Conservation (phyloP, 345 rosid genomes). For the Chamaenerion angustifolium region DNA sequence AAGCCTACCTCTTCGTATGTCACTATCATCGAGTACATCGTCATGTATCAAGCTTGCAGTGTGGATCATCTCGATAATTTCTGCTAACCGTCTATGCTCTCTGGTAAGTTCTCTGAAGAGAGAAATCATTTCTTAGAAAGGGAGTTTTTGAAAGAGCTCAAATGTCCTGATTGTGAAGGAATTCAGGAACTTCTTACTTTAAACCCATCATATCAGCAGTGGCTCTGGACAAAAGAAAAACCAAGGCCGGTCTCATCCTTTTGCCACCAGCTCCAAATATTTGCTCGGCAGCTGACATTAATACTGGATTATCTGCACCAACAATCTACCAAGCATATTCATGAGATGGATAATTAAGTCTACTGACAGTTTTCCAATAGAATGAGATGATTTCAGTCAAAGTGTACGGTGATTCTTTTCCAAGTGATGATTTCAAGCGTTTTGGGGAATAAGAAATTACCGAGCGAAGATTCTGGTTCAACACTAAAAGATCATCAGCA, state of each 20-base stretch:
- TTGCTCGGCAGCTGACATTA: constrained; percentile 97
- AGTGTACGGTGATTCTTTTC: too few relatives aligned
- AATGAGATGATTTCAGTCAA: too few relatives aligned
- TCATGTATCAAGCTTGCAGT: constrained; percentile 97
- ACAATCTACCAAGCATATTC: constrained; percentile 51
- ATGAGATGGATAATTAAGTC: constrained; percentile 11
- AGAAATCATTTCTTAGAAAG: constrained; percentile 5
- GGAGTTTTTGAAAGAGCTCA: not conserved
- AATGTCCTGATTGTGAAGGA: not conserved
- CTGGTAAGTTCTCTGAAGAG: constrained; percentile 57
- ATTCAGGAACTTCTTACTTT: constrained; percentile 30
- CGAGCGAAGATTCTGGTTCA: constrained; percentile 78
- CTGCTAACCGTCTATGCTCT: constrained; percentile 81
- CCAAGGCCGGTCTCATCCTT: constrained; percentile 94
- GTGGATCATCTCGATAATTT: constrained; percentile 97
- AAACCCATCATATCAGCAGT: constrained; percentile 67
- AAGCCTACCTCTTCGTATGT: constrained; percentile 73
- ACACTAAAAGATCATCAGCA: constrained; percentile 62
- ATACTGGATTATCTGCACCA: constrained; percentile 89
- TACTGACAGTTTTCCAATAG: too few relatives aligned
- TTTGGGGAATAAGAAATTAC: constrained; percentile 27
- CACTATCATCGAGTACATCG: constrained; percentile 88
- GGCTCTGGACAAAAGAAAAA: constrained; percentile 87
- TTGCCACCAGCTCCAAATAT: constrained; percentile 97
- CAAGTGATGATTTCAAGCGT: not conserved